Base-by-base conservation (phyloP, 2,329 filamentous ascomycete genomes). In the Hymenoscyphus scutula region DNA sequence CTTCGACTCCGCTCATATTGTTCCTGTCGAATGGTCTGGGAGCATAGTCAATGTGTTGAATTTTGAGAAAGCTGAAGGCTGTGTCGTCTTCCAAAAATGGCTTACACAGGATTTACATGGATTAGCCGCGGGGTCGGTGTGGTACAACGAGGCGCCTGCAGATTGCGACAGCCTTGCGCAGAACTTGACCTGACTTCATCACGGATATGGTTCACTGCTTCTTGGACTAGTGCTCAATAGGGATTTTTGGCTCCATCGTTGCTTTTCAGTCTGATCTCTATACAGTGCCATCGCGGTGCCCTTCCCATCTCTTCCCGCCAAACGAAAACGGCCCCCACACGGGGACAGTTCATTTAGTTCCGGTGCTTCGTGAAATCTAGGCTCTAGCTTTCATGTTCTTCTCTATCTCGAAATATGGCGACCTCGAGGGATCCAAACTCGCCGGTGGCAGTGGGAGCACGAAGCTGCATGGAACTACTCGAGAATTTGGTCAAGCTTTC, bases 1-100 rank as follows among this genome's bases (percentile, higher is more conserved):
- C 55, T 45, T 68, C 66, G 30, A 61, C 27, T 53, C 59, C 61
- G 57, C 27, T 53, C 61, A 65, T 65, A 13, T 34, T 58, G n/a
- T 2, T 51, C 7, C 8, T 13, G 5, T 51, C 19, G 19, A 25
- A 1, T 5, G 45, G 45, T 10, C 11, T 7, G 7, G 25, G n/a
- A 23, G 6, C 19, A 25, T 25, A 5, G 0, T 51, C 45, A 15
- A 23, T 11, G 45, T 51, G 10, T 23, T 13, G 23, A 51, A 25
- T 51, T 10, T 25, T 51, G 45, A 23, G 10, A 1, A 51, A 51
- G 19, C 10, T 19, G 41, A 17, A 15, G 13, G 3, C 17, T 11
- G 34, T 37, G 17, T 48, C n/a, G n/a, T 48, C 41, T 23, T 48
- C 41, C n/a, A 45, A 45, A 45, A 45, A 45, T 19, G 17, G 38